phyloP scores from a whole-genome alignment of 208 protist species.

The Leptomonas pyrrhocoris region DNA sequence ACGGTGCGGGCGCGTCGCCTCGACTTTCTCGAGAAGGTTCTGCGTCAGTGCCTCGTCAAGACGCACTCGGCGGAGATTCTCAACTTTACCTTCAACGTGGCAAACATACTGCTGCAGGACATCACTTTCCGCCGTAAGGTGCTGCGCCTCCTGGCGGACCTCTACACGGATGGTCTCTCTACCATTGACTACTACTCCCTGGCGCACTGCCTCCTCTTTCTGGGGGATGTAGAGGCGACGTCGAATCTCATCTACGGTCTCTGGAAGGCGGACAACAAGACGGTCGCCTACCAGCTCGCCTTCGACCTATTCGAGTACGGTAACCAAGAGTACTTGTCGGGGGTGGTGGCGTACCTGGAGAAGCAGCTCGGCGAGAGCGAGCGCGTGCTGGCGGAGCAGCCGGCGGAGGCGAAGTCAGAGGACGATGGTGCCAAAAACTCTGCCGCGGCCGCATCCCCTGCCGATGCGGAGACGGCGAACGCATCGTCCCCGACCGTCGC shows the following conservation, averaged over 20 bases:
- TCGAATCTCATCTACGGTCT: constrained; percentile 83
- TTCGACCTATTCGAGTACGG: constrained; percentile 91
- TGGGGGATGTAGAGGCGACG: constrained; percentile 89
- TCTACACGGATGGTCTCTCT: constrained; percentile 77
- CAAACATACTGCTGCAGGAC: constrained; percentile 83
- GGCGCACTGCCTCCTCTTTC: constrained; percentile 95
- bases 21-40: constrained; percentile 87
- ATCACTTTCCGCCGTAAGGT: constrained; percentile 88
- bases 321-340: constrained; percentile 88
- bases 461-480: not conserved
- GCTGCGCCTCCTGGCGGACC: constrained; percentile 81
- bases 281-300: constrained; percentile 83
- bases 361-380: constrained; percentile 21
- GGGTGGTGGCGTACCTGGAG: constrained; percentile 55
- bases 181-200: constrained; percentile 92
- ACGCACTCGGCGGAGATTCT: constrained; percentile 87
- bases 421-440: not conserved
- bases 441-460: not conserved
- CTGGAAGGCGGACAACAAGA: constrained; percentile 55
- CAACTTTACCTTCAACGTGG: constrained; percentile 90
- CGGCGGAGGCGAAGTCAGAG: not conserved
- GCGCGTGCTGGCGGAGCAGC: constrained; percentile 18
- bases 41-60: constrained; percentile 61
- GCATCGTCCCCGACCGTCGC: not conserved
- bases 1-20: constrained; percentile 84